These are phyloP conservation scores for Phanerodontia chrysosporium DNA, from an alignment of 768 basidiomycete genomes.

Conservation along the genomic window DNA sequence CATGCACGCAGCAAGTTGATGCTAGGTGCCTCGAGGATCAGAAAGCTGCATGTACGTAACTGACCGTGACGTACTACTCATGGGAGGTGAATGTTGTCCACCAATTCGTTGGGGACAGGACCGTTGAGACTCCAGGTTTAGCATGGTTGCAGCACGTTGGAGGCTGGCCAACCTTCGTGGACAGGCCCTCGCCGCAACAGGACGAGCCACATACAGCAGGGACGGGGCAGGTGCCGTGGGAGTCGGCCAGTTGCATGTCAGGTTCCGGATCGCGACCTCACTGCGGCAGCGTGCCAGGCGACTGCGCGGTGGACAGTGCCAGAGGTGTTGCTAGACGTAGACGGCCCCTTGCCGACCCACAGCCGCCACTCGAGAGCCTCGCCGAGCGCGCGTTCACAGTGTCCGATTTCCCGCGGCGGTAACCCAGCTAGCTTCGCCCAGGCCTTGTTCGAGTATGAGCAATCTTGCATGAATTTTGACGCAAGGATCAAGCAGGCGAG, in stretches of 20 bases:
- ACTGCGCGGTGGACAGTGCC: constrained; percentile 8
- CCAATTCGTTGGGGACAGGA: too few species aligned
- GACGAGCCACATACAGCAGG: not conserved
- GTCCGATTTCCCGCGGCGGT: constrained; percentile 78
- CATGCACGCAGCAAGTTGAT: too few species aligned
- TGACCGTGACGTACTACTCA: too few species aligned
- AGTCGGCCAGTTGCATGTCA: constrained; percentile 17
- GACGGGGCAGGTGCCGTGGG: constrained; percentile 14
- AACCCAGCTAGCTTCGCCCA: constrained; percentile 95
- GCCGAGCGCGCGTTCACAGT: constrained; percentile 85
- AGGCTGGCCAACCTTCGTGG: constrained; percentile 1
- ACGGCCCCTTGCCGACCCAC: constrained; percentile 77
- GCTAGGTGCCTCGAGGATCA: too few species aligned
- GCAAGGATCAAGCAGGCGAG: constrained; percentile 85
- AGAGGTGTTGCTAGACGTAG: not conserved
- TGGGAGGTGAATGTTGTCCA: too few species aligned
- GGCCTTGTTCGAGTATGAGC: constrained; percentile 88
- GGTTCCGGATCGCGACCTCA: constrained; percentile 6
- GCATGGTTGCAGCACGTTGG: constrained; percentile 20
- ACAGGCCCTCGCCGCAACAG: not conserved
- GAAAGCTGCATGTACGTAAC: too few species aligned
- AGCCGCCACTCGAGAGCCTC: constrained; percentile 87
- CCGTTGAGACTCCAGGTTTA: constrained; percentile 9
- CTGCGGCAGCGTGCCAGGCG: constrained; percentile 19
- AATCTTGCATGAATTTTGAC: constrained; percentile 90